Evolutionary conservation across 306 rosid species (phyloP).

Genomic region (Begonia peltatifolia): DNA sequence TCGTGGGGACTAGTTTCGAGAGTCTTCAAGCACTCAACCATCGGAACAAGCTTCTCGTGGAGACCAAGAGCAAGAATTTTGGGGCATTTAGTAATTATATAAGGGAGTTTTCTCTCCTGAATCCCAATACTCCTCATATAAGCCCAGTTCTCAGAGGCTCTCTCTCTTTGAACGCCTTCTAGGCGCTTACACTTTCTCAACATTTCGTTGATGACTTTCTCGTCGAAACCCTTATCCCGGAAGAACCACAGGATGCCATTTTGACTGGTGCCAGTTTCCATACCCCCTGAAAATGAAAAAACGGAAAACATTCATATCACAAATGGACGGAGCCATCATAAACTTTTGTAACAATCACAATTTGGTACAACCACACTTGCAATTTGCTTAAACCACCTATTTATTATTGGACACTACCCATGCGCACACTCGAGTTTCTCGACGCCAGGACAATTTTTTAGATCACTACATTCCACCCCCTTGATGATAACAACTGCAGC

Average conservation of each 20-base stretch:
- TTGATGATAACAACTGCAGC: too few species aligned
- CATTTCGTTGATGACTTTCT: constrained; percentile 47
- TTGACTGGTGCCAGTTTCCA: constrained; percentile 37
- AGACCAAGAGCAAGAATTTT: constrained; percentile 64
- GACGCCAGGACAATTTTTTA: too few species aligned
- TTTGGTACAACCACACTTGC: too few species aligned
- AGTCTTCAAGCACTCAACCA: constrained; percentile 61
- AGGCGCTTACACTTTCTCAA: constrained; percentile 64
- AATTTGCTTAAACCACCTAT: too few species aligned
- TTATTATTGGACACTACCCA: too few species aligned
- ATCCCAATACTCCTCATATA: constrained; percentile 63
- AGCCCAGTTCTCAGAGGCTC: constrained; percentile 73
- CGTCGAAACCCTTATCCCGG: constrained; percentile 83
- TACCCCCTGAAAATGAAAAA: constrained; percentile 20
- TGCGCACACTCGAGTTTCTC: too few species aligned
- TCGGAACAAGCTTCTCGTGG: constrained; percentile 70
- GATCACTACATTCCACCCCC: too few species aligned
- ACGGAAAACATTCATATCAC: background rate
- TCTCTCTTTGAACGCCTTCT: constrained; percentile 38
- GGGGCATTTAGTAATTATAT: constrained; percentile 73
- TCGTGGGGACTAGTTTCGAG: constrained; percentile 60
- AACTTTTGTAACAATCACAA: too few species aligned
- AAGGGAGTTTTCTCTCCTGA: constrained; percentile 76
- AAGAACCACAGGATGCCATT: constrained; percentile 86
- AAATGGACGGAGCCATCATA: too few species aligned